Evolutionary conservation across 2,329 filamentous ascomycete species (phyloP), one percentile per base, ranked within the genome.

Genomic region (Aulographum hederae): DNA sequence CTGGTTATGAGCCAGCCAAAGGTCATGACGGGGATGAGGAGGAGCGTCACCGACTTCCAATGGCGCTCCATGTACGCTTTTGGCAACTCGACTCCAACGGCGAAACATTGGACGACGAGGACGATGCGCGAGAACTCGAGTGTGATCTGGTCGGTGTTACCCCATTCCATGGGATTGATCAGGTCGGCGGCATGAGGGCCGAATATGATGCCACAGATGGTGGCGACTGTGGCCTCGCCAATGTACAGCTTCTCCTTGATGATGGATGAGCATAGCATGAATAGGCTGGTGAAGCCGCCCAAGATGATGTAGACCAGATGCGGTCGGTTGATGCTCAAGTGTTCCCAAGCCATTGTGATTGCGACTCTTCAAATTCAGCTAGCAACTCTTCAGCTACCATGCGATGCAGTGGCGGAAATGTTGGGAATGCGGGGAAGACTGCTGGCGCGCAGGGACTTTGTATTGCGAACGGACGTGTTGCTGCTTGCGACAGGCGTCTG

Each of bases 171-270:
- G 2, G 53, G 82, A 46, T 86, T 62, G 50, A 92, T 85, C 25
- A 91, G 63, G 44, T 82, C 72, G 36, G 80, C 79, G 25, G 74
- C 81, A 58, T 84, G 73, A 12, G 84, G 84, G 0, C 84, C 82
- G 46, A 92, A 91, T 44, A 89, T 84, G 52, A 92, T 75, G 40
- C 82, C 82, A 48, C 78, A 82, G 30, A 92, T 57, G 3, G 82
- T 91, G 31, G 84, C 82, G 28, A 98, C 81, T 2, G 89, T 95
- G 31, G 89, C 89, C 66, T 98, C 89, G 50, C 89, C 89, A 53
- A 98, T 98, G 61, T 98, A 98, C 48, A 95, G 69, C 53, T 80
- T 79, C 65, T 98, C 89, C 64, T 98, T 98, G 60, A 98, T 92
- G 49, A 95, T 74, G 34, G 91, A 82, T 37, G 89, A 98, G 56